Conservation (phyloP, 163 green algal genomes). For the Prototheca cutis region DNA sequence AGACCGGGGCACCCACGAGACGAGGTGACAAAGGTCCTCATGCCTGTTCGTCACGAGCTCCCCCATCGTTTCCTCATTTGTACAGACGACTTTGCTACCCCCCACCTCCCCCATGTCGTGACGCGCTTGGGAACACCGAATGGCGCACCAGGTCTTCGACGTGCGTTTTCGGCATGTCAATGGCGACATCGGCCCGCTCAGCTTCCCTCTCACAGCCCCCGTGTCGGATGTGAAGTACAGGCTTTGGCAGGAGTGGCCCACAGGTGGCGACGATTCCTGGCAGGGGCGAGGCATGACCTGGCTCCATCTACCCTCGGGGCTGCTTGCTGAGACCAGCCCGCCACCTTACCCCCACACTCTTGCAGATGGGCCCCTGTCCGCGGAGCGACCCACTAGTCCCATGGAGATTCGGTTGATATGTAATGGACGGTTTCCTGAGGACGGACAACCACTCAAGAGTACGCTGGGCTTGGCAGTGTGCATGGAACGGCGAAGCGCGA, state of each 20-base stretch:
- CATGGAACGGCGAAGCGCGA: too few relatives aligned
- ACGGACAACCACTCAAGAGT: constrained; percentile 5
- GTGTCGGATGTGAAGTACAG: constrained; percentile 10
- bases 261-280: constrained; percentile 4
- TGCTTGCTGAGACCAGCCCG: too few relatives aligned
- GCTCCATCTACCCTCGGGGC: too few relatives aligned
- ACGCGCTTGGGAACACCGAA: not conserved
- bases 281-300: constrained; percentile 3
- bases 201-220: constrained; percentile 3
- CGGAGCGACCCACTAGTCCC: not conserved
- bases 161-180: constrained; percentile 19
- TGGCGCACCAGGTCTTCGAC: not conserved
- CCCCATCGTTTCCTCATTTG: too few relatives aligned
- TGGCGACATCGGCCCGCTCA: constrained; percentile 17
- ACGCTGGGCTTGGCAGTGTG: constrained; percentile 4
- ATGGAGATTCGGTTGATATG: constrained; percentile 3
- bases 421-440: constrained; percentile 9
- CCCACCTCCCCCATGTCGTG: too few relatives aligned
- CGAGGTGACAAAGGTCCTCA: too few relatives aligned
- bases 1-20: too few relatives aligned
- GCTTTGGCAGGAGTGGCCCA: constrained; percentile 21
- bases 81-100: too few relatives aligned
- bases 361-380: constrained; percentile 6
- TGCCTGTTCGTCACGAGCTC: too few relatives aligned
- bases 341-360: too few relatives aligned